Conservation (phyloP, 139 green algal species). For the Micractinium sp. region DNA sequence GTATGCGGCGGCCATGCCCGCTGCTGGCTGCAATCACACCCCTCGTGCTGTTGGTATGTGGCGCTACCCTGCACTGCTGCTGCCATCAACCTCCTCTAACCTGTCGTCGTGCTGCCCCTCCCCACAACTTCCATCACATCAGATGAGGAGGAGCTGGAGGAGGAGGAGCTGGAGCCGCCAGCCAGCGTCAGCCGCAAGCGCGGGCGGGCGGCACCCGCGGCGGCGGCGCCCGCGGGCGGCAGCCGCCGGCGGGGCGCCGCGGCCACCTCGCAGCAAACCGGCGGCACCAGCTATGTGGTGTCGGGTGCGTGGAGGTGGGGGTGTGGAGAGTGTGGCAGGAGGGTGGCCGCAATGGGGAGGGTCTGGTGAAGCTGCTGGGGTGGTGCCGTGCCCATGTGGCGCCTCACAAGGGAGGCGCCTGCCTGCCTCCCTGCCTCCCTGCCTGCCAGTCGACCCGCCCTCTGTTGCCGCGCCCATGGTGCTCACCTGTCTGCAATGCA, state of each 20-base stretch:
- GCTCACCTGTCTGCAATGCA: too few species aligned
- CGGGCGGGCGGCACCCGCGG: background rate
- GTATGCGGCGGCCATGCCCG: too few species aligned
- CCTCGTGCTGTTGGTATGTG: too few species aligned
- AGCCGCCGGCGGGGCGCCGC: constrained; percentile 1
- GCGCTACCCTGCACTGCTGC: too few species aligned
- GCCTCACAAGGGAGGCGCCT: background rate
- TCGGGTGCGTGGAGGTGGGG: background rate
- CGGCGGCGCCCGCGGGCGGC: background rate
- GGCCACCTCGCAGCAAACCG: background rate
- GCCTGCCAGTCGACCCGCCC: background rate
- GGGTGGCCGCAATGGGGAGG: background rate
- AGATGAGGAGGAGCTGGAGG: background rate
- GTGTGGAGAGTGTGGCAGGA: background rate
- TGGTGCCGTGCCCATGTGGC: too few species aligned
- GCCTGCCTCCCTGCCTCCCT: background rate
- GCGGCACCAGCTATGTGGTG: constrained; percentile 7
- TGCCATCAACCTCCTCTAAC: too few species aligned
- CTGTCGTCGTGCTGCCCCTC: background rate
- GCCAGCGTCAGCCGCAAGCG: background rate
- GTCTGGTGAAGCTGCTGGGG: background rate
- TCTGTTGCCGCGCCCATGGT: too few species aligned
- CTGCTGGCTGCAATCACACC: too few species aligned
- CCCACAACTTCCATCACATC: background rate
- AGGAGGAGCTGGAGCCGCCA: constrained; percentile 1